Evolutionary conservation across 1,284 basidiomycete species (phyloP), one percentile per base, ranked within the genome.

Genomic region (Hemileccinum hortonii): DNA sequence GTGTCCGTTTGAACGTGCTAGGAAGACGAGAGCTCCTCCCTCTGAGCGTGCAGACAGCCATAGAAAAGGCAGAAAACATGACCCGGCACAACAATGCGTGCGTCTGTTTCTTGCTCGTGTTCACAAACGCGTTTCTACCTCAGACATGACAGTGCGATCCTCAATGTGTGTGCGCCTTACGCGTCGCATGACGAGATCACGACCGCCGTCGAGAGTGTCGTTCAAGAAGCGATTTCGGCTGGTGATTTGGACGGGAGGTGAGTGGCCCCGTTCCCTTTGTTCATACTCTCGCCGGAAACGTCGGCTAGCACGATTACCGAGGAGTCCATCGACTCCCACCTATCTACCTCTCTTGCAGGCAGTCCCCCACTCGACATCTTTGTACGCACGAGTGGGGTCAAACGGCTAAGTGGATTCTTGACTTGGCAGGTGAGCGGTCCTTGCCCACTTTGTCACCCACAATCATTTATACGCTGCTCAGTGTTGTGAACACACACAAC

Each of bases 81-180:
- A 98, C 97, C 1, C 75, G 78, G 45, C 69, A 86, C 47, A 91
- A 99, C 61, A 75, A 77, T 16, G 74, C 77, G 93, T 56, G 12
- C 44, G 57, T 48, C 16, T 42, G 36, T 42, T n/a, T 44, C 24
- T 33, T 14, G 2, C 3, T 18, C 18, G 19, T 29, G 9, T 26
- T 26, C 14, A 7, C 26, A 18, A 21, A n/a, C n/a, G 26, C 38
- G 38, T 46, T 45, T 39, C 10, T 16, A 49, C 11, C n/a, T 16
- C 26, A 18, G n/a, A 3, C 10, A 11, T 19, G 49, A 9, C 53
- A 96, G 93, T 37, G 88, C 92, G 1, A 88, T 95, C 33, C 77
- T 99, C 41, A 99, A 99, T 63, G 77, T 99, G 14, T 96, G 93
- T 72, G 94, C 96, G 76, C 91, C 97, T 0, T 99, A 99, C 65